These are phyloP conservation scores for Boletus pseudo-olivaceus DNA, from an alignment of 768 basidiomycete genomes.

Conservation along the genomic window DNA sequence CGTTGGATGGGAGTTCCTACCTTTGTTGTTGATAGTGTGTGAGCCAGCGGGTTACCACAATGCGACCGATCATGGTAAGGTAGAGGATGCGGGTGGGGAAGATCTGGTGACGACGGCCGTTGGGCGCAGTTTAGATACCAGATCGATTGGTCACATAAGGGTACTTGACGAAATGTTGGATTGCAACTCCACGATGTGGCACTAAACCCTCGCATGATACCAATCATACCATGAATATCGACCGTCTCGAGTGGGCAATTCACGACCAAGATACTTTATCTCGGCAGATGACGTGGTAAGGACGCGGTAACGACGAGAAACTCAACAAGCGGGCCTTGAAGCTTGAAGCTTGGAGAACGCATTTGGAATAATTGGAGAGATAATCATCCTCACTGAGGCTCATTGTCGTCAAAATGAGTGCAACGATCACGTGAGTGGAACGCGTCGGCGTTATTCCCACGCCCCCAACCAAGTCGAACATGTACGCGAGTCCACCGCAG, in stretches of 20 bases:
- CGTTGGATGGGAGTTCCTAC: not conserved
- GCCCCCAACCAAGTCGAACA: slow-evolving; percentile 7
- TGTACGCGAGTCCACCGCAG: not conserved
- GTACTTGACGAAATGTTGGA: slow-evolving; percentile 11
- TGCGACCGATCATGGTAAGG: not conserved
- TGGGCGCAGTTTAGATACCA: slow-evolving; percentile 8
- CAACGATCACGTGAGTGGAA: slow-evolving; percentile 25
- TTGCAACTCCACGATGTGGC: slow-evolving; percentile 6
- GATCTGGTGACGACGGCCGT: not conserved
- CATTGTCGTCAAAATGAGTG: too few species aligned
- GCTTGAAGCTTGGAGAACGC: not conserved
- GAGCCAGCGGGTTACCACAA: not conserved
- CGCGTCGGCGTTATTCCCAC: slow-evolving; percentile 30
- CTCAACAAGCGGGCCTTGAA: not conserved
- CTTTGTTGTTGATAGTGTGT: not conserved
- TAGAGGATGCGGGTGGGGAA: not conserved
- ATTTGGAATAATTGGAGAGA: not conserved
- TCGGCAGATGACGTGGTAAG: not conserved
- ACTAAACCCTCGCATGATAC: not conserved
- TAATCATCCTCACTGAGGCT: not conserved
- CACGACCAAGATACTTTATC: not conserved
- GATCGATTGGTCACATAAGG: slow-evolving; percentile 9
- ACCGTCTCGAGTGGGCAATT: not conserved
- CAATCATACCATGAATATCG: not conserved
- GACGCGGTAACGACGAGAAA: not conserved